phyloP scores from a whole-genome alignment of 805 yeast genomes.

The Starmerella apicola region DNA sequence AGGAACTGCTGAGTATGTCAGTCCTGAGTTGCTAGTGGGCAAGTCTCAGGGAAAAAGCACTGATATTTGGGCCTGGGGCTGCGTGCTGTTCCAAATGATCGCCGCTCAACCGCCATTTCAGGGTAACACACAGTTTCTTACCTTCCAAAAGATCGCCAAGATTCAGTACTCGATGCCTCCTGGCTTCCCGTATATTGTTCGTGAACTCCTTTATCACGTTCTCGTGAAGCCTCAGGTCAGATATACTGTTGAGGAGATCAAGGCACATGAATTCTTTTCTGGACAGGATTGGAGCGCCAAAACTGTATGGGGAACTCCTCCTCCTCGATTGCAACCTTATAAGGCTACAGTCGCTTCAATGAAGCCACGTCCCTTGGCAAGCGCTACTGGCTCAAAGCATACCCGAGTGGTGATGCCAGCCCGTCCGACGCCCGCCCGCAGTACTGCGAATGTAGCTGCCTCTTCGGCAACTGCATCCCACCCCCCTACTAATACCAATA shows the following conservation, averaged over 20 bases:
- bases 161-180: constrained; percentile 62
- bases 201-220: constrained; percentile 54
- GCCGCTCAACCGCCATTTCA: constrained; percentile 83
- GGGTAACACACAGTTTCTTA: constrained; percentile 70
- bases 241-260: constrained; percentile 43
- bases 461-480: neutral
- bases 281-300: constrained; percentile 58
- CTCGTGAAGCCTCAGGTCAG: constrained; percentile 61
- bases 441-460: neutral
- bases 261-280: constrained; percentile 60
- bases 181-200: constrained; percentile 49
- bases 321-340: constrained; percentile 54
- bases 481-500: neutral
- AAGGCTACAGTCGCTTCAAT: constrained; percentile 18
- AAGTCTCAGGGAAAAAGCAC: constrained; percentile 74
- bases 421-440: neutral
- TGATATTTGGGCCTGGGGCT: constrained; percentile 91
- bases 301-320: constrained; percentile 53
- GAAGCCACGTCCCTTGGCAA: constrained; percentile 15
- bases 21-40: constrained; percentile 72
- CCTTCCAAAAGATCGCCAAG: constrained; percentile 77
- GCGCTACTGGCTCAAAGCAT: neutral
- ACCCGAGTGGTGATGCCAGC: constrained; percentile 1
- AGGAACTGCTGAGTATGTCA: constrained; percentile 94
- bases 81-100: constrained; percentile 71